A percentile compares a stretch with the other conserved stretches of the same genome.
These are phyloP conservation scores for Aquilaria yunnanensis DNA, from an alignment of 345 rosid species.

Conservation along the genomic window DNA sequence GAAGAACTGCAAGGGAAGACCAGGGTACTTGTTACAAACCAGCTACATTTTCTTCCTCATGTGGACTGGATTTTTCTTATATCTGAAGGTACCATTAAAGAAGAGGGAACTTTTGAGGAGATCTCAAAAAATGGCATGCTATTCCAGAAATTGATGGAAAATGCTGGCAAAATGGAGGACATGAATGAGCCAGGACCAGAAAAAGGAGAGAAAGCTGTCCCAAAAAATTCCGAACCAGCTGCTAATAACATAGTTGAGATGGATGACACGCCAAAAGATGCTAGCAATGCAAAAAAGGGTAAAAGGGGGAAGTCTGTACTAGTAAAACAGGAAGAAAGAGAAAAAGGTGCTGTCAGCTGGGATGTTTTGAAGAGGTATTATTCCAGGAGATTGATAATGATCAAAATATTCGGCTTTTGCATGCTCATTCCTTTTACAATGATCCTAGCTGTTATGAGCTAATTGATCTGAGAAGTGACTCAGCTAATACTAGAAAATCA, in stretches of 20 bases:
- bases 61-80: conserved; percentile 75
- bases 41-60: conserved; percentile 92
- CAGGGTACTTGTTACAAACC: conserved; percentile 91
- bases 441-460: background rate
- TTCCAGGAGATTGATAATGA: background rate
- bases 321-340: conserved; percentile 90
- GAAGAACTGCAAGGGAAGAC: conserved; percentile 74
- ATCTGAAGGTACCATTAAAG: conserved; percentile 71
- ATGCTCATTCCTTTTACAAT: background rate
- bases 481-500: too few relatives aligned
- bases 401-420: too few relatives aligned
- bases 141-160: conserved; percentile 88
- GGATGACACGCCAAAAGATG: conserved; percentile 19
- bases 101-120: conserved; percentile 87
- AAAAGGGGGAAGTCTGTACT: conserved; percentile 69
- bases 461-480: too few relatives aligned
- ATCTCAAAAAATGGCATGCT: conserved; percentile 60
- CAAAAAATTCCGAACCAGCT: conserved; percentile 29
- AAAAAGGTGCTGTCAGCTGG: conserved; percentile 90
- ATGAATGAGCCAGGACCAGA: conserved; percentile 28
- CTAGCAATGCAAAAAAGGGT: conserved; percentile 28
- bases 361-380: conserved; percentile 72
- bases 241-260: conserved; percentile 25
- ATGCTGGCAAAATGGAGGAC: conserved; percentile 93
- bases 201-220: conserved; percentile 14